phyloP scores from a whole-genome alignment of 768 basidiomycete species.

The Termitomyces sp. region DNA sequence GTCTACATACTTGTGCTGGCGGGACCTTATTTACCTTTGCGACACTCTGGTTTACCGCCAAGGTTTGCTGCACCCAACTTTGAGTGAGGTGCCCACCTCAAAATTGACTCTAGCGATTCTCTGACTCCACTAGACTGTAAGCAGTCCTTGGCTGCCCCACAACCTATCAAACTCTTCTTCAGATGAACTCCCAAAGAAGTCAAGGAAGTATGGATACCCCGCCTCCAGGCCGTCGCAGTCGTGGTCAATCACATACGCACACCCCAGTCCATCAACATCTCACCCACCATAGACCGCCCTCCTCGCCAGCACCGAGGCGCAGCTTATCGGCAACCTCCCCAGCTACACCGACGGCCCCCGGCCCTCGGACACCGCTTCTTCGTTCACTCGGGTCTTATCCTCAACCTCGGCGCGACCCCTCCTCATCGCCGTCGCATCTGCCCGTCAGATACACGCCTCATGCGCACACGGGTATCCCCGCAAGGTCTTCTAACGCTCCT shows the following conservation, averaged over 20 bases:
- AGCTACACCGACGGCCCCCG: background rate
- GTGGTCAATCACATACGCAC: conserved; percentile 6
- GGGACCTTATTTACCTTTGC: no score
- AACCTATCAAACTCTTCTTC: background rate
- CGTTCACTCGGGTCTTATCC: conserved; percentile 14
- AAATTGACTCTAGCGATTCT: no score
- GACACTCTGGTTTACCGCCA: no score
- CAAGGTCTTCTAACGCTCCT: conserved; percentile 9
- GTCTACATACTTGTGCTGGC: no score
- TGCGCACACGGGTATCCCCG: conserved; percentile 15
- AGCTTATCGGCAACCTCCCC: conserved; percentile 13
- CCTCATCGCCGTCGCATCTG: conserved; percentile 17
- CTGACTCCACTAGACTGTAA: conserved; percentile 9
- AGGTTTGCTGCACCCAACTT: no score
- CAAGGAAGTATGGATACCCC: conserved; percentile 16
- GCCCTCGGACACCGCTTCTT: conserved; percentile 11
- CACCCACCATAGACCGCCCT: conserved; percentile 12
- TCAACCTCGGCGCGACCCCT: conserved; percentile 17
- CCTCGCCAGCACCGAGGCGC: conserved; percentile 14
- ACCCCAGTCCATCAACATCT: background rate
- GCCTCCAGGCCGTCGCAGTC: conserved; percentile 15
- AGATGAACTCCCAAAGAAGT: conserved; percentile 14
- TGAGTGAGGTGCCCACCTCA: no score
- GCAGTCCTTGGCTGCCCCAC: background rate
- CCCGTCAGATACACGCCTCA: conserved; percentile 15